Conservation (phyloP, 2,329 filamentous ascomycete species). For the Juglanconis oblonga region DNA sequence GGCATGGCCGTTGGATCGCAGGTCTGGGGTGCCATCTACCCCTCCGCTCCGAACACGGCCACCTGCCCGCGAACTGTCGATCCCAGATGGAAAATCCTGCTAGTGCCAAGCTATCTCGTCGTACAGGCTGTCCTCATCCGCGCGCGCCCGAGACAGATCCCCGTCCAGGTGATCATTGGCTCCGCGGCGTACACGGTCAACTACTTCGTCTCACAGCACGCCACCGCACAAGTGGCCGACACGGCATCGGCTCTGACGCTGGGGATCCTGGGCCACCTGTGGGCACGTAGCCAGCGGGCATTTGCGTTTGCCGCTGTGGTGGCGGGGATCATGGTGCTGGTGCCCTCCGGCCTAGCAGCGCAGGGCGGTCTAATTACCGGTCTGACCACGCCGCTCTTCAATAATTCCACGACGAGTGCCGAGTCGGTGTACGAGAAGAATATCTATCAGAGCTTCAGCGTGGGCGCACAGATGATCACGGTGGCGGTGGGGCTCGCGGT, state of each 20-base stretch:
- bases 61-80: conserved; percentile 27
- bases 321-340: conserved; percentile 16
- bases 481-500: conserved; percentile 8
- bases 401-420: conserved; percentile 1
- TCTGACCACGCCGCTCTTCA: conserved; percentile 13
- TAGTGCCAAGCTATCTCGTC: conserved; percentile 65
- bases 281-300: conserved; percentile 16
- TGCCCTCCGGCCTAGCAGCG: conserved; percentile 13
- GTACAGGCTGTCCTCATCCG: conserved; percentile 35
- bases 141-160: conserved; percentile 14
- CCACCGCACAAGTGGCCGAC: conserved; percentile 17
- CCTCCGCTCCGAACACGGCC: conserved; percentile 29
- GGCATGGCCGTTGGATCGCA: conserved; percentile 27
- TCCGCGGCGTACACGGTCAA: conserved; percentile 20
- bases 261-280: conserved; percentile 16
- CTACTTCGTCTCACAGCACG: conserved; percentile 19
- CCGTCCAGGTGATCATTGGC: conserved; percentile 18
- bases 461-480: conserved; percentile 14
- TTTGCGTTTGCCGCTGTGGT: conserved; percentile 18
- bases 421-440: conserved; percentile 5
- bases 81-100: conserved; percentile 52
- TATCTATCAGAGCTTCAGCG: conserved; percentile 12
- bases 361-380: conserved; percentile 13
- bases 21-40: conserved; percentile 30
- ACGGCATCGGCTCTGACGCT: conserved; percentile 16